These are phyloP conservation scores for Leccinellum albellum DNA, from an alignment of 768 basidiomycete genomes.

Conservation along the genomic window DNA sequence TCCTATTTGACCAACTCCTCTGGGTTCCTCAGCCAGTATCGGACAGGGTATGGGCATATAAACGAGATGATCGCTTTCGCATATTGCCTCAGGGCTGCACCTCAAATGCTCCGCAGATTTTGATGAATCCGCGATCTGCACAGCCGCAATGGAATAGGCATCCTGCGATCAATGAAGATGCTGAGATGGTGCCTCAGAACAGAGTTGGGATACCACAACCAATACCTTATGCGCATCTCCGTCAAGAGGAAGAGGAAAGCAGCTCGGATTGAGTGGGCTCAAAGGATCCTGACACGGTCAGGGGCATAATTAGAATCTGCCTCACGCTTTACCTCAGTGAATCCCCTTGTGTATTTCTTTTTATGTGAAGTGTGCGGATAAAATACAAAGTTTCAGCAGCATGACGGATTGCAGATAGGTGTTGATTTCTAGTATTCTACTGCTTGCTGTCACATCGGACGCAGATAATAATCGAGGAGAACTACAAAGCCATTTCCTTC, in stretches of 20 bases:
- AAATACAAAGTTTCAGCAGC: too few species aligned
- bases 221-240: neutral
- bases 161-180: neutral
- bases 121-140: neutral
- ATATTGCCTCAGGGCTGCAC: neutral
- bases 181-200: neutral
- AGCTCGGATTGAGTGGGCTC: neutral
- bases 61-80: neutral
- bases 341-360: too few species aligned
- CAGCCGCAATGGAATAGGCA: neutral
- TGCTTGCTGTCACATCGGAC: too few species aligned
- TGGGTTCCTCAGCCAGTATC: constrained; percentile 1
- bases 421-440: too few species aligned
- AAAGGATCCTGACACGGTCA: too few species aligned
- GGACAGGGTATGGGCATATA: neutral
- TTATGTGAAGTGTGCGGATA: too few species aligned
- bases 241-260: neutral
- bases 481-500: too few species aligned
- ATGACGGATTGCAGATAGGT: too few species aligned
- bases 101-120: constrained; percentile 1
- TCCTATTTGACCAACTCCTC: neutral
- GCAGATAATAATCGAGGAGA: too few species aligned
- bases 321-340: too few species aligned
- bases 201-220: neutral
- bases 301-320: too few species aligned